Base-by-base conservation (phyloP, 441 rosid genomes). In the Manihot esculenta region DNA sequence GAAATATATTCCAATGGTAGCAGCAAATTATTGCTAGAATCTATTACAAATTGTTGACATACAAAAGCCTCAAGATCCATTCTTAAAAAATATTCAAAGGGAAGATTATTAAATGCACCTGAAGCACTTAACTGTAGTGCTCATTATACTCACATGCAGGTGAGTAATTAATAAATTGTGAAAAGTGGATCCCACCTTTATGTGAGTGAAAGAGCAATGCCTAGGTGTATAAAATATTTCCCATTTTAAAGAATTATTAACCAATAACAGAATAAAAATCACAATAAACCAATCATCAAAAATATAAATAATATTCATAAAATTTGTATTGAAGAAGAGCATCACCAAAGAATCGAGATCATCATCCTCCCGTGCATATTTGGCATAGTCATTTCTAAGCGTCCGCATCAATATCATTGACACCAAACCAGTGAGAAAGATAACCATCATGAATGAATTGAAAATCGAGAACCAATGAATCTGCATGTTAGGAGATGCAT, bases 401-500 rank as follows among this genome's bases (percentile, higher is more conserved):
- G 99, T 94, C 72, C 99, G 84, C 99, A 94, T 92, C 84, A 94
- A 79, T 77, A 94, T 94, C 99, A 94, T 92, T 11, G 99, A 90
- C 72, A 94, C 99, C 89, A 94, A 80, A 76, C 99, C 99, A 75
- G 99, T 94, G 72, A 94, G 93, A 77, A 94, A 94, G 80, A 94
- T 94, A 74, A 94, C 99, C 99, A 94, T 94, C 99, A 94, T 94
- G 87, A 92, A 94, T 20, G 99, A 94, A 79, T 94, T 94, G 83
- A 94, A 94, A 74, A 94, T 89, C 72, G 99, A 94, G 84, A 94
- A 94, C 99, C 99, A 94, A 76, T 94, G 99, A 74, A 94, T 94
- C 97, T 94, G 92, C 83, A 81, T 5, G 64, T 72, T 45, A 62
- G 38, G 68, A 69, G 26, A 74, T 62, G 59, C 59, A 77, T 41